Percentiles rank a stretch among this genome's conserved stretches.
phyloP scores from a whole-genome alignment of 192 early-diverging fungal genomes.

The Lobulomyces angularis region DNA sequence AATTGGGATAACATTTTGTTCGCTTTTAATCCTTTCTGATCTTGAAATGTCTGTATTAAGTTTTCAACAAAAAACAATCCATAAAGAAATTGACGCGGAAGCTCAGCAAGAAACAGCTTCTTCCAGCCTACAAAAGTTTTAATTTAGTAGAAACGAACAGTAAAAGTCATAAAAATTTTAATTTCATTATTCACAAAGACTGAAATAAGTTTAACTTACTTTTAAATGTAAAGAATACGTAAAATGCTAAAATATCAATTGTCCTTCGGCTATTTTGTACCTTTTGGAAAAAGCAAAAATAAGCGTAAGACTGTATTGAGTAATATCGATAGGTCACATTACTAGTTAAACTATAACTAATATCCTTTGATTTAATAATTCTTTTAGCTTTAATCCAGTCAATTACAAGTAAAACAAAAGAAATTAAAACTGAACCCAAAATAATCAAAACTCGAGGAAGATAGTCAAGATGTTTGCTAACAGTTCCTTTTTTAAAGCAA shows the following conservation, averaged over 20 bases:
- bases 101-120: slow-evolving; percentile 66
- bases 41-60: too few relatives aligned
- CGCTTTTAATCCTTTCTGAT: too few relatives aligned
- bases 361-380: slow-evolving; percentile 58
- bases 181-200: too few relatives aligned
- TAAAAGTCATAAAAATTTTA: too few relatives aligned
- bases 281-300: slow-evolving; percentile 70
- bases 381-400: slow-evolving; percentile 55
- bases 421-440: slow-evolving; percentile 51
- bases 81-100: slow-evolving; percentile 64
- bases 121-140: slow-evolving; percentile 66
- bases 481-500: too few relatives aligned
- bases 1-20: too few relatives aligned
- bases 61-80: slow-evolving; percentile 17
- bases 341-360: slow-evolving; percentile 64
- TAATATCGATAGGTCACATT: slow-evolving; percentile 64
- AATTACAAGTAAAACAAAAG: slow-evolving; percentile 51
- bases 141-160: background rate
- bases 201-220: too few relatives aligned
- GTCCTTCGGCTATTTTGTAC: slow-evolving; percentile 52
- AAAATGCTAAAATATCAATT: slow-evolving; percentile 64
- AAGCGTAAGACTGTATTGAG: slow-evolving; percentile 54
- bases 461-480: too few relatives aligned
- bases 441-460: slow-evolving; percentile 26
- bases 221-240: slow-evolving; percentile 75